Percentiles rank a stretch among this genome's conserved stretches.
phyloP scores from a whole-genome alignment of 1,284 basidiomycete genomes.

The Tilletia horrida region DNA sequence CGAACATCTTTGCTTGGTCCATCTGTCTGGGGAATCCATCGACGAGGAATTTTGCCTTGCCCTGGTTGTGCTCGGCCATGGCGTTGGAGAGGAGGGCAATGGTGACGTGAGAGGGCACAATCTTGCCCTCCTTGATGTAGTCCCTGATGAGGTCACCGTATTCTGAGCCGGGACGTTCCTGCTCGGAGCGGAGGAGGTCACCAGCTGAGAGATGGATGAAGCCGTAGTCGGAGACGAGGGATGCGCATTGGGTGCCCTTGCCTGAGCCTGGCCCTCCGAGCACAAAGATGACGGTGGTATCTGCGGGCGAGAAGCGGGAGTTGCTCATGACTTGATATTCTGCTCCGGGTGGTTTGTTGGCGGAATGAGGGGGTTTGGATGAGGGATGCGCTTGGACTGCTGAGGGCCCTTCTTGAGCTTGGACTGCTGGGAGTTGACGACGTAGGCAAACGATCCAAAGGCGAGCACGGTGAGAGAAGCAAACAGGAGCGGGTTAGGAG shows the following conservation, averaged over 20 bases:
- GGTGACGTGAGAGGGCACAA: slow-evolving; percentile 96
- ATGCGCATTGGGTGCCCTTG: slow-evolving; percentile 92
- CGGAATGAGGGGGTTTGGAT: slow-evolving; percentile 49
- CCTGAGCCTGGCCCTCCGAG: slow-evolving; percentile 96
- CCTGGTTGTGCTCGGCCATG: slow-evolving; percentile 67
- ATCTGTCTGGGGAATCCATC: slow-evolving; percentile 98
- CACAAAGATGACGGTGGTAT: slow-evolving; percentile 88
- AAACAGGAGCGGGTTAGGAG: slow-evolving; percentile 44
- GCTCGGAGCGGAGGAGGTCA: slow-evolving; percentile 91
- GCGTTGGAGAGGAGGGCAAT: slow-evolving; percentile 92
- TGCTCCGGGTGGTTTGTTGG: slow-evolving; percentile 32
- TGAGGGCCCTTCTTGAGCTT: slow-evolving; percentile 34
- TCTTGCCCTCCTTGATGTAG: slow-evolving; percentile 86
- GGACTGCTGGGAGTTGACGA: slow-evolving; percentile 35
- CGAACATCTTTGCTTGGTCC: slow-evolving; percentile 94
- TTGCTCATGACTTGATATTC: slow-evolving; percentile 47
- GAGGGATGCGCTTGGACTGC: slow-evolving; percentile 44
- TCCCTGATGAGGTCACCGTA: slow-evolving; percentile 83
- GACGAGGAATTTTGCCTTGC: slow-evolving; percentile 77
- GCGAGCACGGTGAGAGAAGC: slow-evolving; percentile 34
- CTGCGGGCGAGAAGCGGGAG: slow-evolving; percentile 64
- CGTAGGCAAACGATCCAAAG: slow-evolving; percentile 44
- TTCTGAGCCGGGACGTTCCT: slow-evolving; percentile 77
- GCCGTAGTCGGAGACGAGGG: slow-evolving; percentile 79
- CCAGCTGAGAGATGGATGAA: slow-evolving; percentile 94